Percentiles rank a stretch among this genome's conserved stretches.
These are phyloP conservation scores for Aspergillus quadrilineatus DNA, from an alignment of 2,329 filamentous ascomycete genomes.

Conservation along the genomic window DNA sequence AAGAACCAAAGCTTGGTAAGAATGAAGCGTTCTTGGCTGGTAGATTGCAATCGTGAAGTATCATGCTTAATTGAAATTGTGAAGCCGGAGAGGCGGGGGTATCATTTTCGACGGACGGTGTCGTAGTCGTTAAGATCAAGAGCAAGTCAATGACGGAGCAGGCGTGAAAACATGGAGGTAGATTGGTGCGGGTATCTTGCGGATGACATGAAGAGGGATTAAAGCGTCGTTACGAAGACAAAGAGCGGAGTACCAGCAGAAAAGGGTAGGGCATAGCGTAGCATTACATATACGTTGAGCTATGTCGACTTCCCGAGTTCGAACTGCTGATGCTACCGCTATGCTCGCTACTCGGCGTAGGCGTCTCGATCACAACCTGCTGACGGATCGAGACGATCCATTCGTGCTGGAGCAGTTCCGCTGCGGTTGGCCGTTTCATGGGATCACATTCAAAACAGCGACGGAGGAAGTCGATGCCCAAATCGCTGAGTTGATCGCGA, in stretches of 20 bases:
- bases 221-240: no score
- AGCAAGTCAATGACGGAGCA: background rate
- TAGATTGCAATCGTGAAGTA: no score
- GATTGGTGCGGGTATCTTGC: background rate
- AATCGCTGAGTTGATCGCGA: conserved; percentile 75
- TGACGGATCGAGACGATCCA: conserved; percentile 65
- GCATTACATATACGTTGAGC: conserved; percentile 27
- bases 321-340: conserved; percentile 40
- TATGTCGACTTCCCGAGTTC: conserved; percentile 30
- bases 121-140: background rate
- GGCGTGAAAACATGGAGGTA: background rate
- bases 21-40: no score
- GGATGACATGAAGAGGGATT: background rate
- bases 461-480: conserved; percentile 83
- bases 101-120: background rate
- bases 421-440: conserved; percentile 71
- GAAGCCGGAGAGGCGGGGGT: background rate
- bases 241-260: no score
- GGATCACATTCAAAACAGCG: conserved; percentile 87
- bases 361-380: conserved; percentile 47
- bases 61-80: no score
- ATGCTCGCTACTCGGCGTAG: conserved; percentile 39
- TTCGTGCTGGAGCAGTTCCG: conserved; percentile 89
- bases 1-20: no score
- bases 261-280: background rate